Evolutionary conservation across 2,329 filamentous ascomycete species (phyloP).

Genomic region (Epichloe uncinata): DNA sequence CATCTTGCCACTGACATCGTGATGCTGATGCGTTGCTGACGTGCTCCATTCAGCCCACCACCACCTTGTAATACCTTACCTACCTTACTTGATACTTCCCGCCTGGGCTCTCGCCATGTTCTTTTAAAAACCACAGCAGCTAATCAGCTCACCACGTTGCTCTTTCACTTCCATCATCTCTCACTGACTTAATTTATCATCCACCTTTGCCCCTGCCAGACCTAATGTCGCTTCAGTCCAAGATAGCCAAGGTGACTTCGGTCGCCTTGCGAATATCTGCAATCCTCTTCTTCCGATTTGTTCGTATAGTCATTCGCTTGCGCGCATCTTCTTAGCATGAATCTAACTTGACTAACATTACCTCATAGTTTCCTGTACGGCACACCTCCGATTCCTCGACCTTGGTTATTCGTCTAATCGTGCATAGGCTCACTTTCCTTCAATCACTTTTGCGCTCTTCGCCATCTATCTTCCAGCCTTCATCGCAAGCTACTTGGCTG

Average conservation of each 20-base stretch:
- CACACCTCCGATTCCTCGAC: background rate
- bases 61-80: background rate
- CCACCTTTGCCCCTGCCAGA: background rate
- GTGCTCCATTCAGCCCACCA: background rate
- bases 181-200: background rate
- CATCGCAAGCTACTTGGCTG: constrained; percentile 41
- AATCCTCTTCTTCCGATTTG: constrained; percentile 24
- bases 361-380: constrained; percentile 23
- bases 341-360: constrained; percentile 5
- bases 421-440: constrained; percentile 28
- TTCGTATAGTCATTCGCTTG: constrained; percentile 11
- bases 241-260: constrained; percentile 22
- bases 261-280: constrained; percentile 23
- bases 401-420: constrained; percentile 4
- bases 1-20: background rate
- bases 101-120: background rate
- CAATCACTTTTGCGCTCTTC: constrained; percentile 47
- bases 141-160: too few relatives aligned
- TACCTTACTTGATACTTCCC: background rate
- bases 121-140: background rate
- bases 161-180: background rate
- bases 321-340: background rate
- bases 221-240: constrained; percentile 14
- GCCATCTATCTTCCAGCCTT: constrained; percentile 54
- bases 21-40: background rate